Base-by-base conservation (phyloP, 352 stramenopile species). In the Pythium pyrilobum region DNA sequence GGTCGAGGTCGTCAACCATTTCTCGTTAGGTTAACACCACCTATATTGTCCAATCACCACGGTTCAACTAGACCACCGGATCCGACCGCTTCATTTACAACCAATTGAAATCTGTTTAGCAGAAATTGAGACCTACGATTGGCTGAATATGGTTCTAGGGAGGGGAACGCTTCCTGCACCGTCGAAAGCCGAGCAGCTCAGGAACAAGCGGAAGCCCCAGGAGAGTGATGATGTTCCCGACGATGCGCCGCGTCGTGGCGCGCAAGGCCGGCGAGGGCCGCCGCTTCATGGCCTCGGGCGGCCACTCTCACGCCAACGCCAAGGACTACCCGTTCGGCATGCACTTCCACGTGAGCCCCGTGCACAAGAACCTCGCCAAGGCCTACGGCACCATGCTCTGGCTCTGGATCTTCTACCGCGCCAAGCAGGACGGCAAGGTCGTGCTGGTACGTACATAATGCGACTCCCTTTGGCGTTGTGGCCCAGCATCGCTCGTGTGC, bases 391-490 rank as follows among this genome's bases (percentile, higher is more conserved):
- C 80, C 29, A 87, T 96, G 75, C 77, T 90, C 36, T 96, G 86
- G 86, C 76, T 96, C 49, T 96, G 86, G 86, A 66, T 96, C 63
- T 95, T 96, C 67, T 95, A 77, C 60, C 79, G 86, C 39, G 81
- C 83, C 71, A 96, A 95, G 71, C 56, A 96, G 62, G 86, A 96
- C 61, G 86, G 86, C 49, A 72, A 71, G 45, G 80, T 71, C 42
- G 39, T 96, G 20, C 55, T 96, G 63, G 82, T 92, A 67, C 56
- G 74, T 74, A 2, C 4, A 34, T 23, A 32, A 29, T 33, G 21
- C 13, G 3, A 33, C 24, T 5, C 28, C 8, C 4, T 21, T 15
- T 18, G 18, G 9, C 13, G 5, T 10, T 43, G 23, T 43, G 5
- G 16, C 20, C n/a, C n/a, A n/a, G n/a, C n/a, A n/a, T n/a, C n/a